Base-by-base conservation (phyloP, 1,284 basidiomycete species). In the Rhizoctonia solani region DNA sequence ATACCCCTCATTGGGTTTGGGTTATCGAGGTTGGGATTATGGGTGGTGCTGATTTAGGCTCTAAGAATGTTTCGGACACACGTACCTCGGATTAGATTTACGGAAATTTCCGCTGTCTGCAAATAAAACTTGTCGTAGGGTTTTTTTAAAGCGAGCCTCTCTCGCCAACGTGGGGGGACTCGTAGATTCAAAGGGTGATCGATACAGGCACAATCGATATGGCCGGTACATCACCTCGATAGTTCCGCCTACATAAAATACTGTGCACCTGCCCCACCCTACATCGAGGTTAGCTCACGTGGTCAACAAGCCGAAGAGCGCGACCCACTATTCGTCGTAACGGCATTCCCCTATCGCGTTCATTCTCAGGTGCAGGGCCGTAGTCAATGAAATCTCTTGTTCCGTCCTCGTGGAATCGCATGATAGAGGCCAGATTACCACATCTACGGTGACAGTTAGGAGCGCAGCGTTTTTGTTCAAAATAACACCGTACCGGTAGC, bases 321-420 rank as follows among this genome's bases (percentile, higher is more conserved):
- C 8, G 13, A 81, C 87, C 73, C 73, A 89, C 88, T 80, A 85
- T 80, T 72, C 84, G 82, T 73, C 85, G 79, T 56, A 81, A 81
- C 75, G 74, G 75, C 83, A 86, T 83, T 13, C 84, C 85, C 72
- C 85, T 83, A 77, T 95, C 93, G 67, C 86, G 80, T 74, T 91
- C 87, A 73, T 95, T 95, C 82, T 95, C 93, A 69, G 82, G 83
- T 1, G 93, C 93, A 1, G 93, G 90, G 47, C 86, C 86, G 73
- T 89, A 95, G 23, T 92, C 90, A 23, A 84, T 90, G 74, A 95
- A 95, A 67, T 79, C 79, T 69, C 85, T 79, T 66, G 81, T 79
- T 1, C 90, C 89, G 68, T 85, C 72, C 75, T 72, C 73, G 55
- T 75, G 72, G 27, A 88, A 88, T 54, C 83, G 81, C 66, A 92